phyloP scores from a whole-genome alignment of 139 green algal species.

The Ulvella scutata region DNA sequence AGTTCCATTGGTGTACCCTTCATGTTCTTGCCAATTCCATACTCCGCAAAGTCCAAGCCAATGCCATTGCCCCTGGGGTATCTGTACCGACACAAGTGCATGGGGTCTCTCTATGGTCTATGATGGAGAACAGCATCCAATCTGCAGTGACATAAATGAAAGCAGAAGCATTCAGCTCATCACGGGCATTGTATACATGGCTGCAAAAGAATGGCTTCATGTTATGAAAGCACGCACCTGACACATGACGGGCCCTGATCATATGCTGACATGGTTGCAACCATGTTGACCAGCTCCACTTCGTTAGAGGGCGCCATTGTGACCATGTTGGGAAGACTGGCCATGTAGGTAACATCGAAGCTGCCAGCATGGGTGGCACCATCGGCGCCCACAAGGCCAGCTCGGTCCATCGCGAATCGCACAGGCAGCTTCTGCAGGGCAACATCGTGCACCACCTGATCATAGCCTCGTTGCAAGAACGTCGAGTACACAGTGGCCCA shows the following conservation, averaged over 20 bases:
- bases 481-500: slow-evolving; percentile 94
- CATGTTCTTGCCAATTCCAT: slow-evolving; percentile 52
- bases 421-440: slow-evolving; percentile 95
- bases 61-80: slow-evolving; percentile 88
- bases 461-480: slow-evolving; percentile 96
- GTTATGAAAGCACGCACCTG: background rate
- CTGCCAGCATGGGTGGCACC: slow-evolving; percentile 88
- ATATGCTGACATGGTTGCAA: slow-evolving; percentile 57
- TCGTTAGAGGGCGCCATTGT: slow-evolving; percentile 92
- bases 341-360: slow-evolving; percentile 93
- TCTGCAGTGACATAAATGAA: no score
- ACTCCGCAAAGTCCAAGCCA: slow-evolving; percentile 69
- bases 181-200: no score
- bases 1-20: slow-evolving; percentile 81
- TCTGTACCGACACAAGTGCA: no score
- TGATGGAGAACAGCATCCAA: no score
- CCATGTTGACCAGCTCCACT: slow-evolving; percentile 85
- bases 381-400: slow-evolving; percentile 91
- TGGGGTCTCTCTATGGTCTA: no score
- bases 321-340: slow-evolving; percentile 92
- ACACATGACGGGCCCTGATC: background rate
- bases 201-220: no score
- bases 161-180: no score
- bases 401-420: slow-evolving; percentile 96
- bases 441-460: slow-evolving; percentile 96